phyloP scores from a whole-genome alignment of 352 stramenopile species.

The Pythium aristosporum region DNA sequence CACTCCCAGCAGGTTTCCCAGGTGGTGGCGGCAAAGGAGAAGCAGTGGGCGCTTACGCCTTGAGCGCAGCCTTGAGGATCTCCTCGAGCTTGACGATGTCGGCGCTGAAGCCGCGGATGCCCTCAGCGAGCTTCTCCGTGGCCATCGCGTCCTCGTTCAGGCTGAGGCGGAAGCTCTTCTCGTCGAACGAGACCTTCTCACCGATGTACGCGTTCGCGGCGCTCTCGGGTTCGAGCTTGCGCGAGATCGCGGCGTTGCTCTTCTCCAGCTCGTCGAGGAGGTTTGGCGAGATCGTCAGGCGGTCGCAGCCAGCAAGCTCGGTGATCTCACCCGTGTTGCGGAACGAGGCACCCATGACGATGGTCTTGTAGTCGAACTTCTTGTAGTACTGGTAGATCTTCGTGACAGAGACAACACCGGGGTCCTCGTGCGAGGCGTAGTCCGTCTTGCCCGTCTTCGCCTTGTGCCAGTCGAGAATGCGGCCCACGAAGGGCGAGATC shows the following conservation, averaged over 20 bases:
- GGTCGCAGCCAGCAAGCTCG: constrained; percentile 96
- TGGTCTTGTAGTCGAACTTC: constrained; percentile 95
- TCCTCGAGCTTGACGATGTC: constrained; percentile 99
- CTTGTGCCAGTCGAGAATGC: constrained; percentile 98
- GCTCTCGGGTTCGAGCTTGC: constrained; percentile 85
- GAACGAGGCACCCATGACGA: constrained; percentile 96
- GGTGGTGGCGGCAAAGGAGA: background rate
- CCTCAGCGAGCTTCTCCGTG: constrained; percentile 97
- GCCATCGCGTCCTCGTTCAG: constrained; percentile 98
- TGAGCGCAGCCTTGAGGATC: constrained; percentile 96
- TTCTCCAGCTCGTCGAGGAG: constrained; percentile 93
- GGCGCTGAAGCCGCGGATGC: constrained; percentile 95
- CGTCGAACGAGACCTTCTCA: constrained; percentile 83
- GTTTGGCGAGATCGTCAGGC: constrained; percentile 96
- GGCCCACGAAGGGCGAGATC: constrained; percentile 96
- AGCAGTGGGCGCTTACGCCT: constrained; percentile 41
- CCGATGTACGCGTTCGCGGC: constrained; percentile 67
- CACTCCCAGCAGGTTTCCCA: background rate
- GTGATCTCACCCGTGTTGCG: constrained; percentile 97
- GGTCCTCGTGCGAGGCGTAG: constrained; percentile 95
- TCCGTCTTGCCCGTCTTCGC: constrained; percentile 89
- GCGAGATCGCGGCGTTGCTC: constrained; percentile 58
- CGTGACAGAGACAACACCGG: constrained; percentile 94
- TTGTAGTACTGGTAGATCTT: constrained; percentile 99
- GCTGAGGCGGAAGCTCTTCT: constrained; percentile 97